These are phyloP conservation scores for Ceratonia siliqua DNA, from an alignment of 306 rosid species.

Conservation along the genomic window DNA sequence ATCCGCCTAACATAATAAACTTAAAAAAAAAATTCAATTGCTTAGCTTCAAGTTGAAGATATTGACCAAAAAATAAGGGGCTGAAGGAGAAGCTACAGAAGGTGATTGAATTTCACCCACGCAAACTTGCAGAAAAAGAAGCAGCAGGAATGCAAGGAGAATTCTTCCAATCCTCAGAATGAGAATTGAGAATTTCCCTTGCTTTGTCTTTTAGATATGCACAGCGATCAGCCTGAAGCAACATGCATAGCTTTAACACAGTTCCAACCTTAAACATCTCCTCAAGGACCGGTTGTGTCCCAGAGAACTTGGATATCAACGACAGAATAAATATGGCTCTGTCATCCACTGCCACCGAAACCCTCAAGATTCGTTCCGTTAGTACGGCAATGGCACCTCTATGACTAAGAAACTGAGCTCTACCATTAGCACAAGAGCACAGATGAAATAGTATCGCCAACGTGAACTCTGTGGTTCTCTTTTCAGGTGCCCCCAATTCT, in stretches of 20 bases:
- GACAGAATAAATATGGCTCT: slow-evolving; percentile 45
- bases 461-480: slow-evolving; percentile 40
- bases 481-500: slow-evolving; percentile 33
- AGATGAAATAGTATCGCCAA: slow-evolving; percentile 40
- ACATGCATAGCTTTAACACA: slow-evolving; percentile 43
- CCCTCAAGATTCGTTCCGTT: slow-evolving; percentile 41
- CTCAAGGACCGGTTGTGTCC: slow-evolving; percentile 38
- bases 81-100: too few species aligned
- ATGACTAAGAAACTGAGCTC: slow-evolving; percentile 52
- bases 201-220: slow-evolving; percentile 43
- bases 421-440: slow-evolving; percentile 54
- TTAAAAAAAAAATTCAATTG: too few species aligned
- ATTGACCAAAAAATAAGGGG: too few species aligned
- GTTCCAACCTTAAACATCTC: slow-evolving; percentile 57
- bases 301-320: slow-evolving; percentile 37
- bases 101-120: too few species aligned
- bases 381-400: slow-evolving; percentile 44
- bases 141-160: slow-evolving; percentile 35
- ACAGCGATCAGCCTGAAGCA: slow-evolving; percentile 45
- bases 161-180: slow-evolving; percentile 49
- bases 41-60: too few species aligned
- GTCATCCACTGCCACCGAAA: slow-evolving; percentile 42
- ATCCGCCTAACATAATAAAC: too few species aligned
- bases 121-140: neutral
- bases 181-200: slow-evolving; percentile 39